A percentile compares a stretch with the other conserved stretches of the same genome.
Evolutionary conservation across 352 stramenopile genomes (phyloP).

Genomic region (Phytophthora kernoviae): DNA sequence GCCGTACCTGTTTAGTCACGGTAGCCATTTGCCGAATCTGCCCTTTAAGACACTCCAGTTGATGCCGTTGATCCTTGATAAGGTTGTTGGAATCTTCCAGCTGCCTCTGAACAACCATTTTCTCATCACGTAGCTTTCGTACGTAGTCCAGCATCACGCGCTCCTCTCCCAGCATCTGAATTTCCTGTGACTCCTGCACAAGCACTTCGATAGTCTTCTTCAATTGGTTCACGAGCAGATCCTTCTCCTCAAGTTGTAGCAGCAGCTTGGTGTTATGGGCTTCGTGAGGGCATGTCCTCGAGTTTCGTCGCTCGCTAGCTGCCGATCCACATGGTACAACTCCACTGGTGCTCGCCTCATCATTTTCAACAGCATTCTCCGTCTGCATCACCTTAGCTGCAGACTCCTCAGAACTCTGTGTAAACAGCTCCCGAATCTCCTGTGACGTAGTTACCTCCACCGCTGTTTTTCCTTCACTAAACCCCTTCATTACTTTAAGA

Average conservation of each 20-base stretch:
- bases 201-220: slow-evolving; percentile 82
- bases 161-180: slow-evolving; percentile 80
- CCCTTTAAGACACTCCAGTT: slow-evolving; percentile 77
- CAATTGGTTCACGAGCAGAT: slow-evolving; percentile 79
- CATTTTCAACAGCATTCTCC: slow-evolving; percentile 3
- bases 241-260: slow-evolving; percentile 84
- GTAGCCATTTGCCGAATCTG: slow-evolving; percentile 61
- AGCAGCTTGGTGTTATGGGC: slow-evolving; percentile 36
- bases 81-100: slow-evolving; percentile 80
- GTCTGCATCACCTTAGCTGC: neutral
- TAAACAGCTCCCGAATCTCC: slow-evolving; percentile 49
- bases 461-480: slow-evolving; percentile 62
- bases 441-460: slow-evolving; percentile 56
- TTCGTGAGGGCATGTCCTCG: slow-evolving; percentile 28
- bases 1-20: slow-evolving; percentile 34
- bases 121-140: slow-evolving; percentile 82
- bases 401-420: slow-evolving; percentile 4
- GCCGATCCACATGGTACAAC: slow-evolving; percentile 4
- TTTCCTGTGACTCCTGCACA: slow-evolving; percentile 76
- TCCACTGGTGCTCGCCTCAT: neutral
- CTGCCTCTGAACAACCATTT: slow-evolving; percentile 61
- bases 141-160: slow-evolving; percentile 84
- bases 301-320: slow-evolving; percentile 9
- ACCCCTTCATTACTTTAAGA: slow-evolving; percentile 52
- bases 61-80: slow-evolving; percentile 76